phyloP scores from a whole-genome alignment of 371 early-diverging fungal genomes.

The Thermomucor indicae-seudaticae region DNA sequence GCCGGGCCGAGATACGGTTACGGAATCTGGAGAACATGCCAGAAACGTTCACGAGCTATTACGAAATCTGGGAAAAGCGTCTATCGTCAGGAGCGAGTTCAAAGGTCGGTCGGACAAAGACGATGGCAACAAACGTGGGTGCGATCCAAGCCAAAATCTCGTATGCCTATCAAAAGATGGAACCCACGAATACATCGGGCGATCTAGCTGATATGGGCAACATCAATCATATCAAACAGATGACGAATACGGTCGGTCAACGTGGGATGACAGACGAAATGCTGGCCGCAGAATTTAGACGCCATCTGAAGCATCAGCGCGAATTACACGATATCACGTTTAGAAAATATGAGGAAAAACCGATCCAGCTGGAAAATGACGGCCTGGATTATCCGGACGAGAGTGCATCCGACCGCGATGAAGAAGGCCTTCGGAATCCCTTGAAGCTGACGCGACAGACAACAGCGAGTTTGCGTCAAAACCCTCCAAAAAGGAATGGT shows the following conservation, averaged over 20 bases:
- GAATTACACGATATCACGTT: constrained; percentile 15
- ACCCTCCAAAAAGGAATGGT: background rate
- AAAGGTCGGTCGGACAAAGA: constrained; percentile 46
- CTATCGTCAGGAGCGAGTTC: constrained; percentile 53
- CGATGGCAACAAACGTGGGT: constrained; percentile 57
- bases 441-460: background rate
- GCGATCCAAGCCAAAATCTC: constrained; percentile 64
- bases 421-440: background rate
- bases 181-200: background rate
- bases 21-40: constrained; percentile 62
- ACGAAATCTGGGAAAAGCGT: constrained; percentile 64
- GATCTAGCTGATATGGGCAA: background rate
- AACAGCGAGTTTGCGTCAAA: background rate
- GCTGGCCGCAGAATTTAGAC: constrained; percentile 14
- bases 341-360: constrained; percentile 13
- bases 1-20: constrained; percentile 71
- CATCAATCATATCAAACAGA: background rate
- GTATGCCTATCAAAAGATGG: constrained; percentile 49
- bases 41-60: constrained; percentile 59
- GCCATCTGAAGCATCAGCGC: constrained; percentile 21
- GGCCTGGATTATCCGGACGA: constrained; percentile 17
- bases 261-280: constrained; percentile 12
- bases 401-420: constrained; percentile 2
- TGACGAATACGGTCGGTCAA: background rate
- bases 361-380: background rate